These are phyloP conservation scores for Juglanconis oblonga DNA, from an alignment of 2,329 filamentous ascomycete genomes.

Conservation along the genomic window DNA sequence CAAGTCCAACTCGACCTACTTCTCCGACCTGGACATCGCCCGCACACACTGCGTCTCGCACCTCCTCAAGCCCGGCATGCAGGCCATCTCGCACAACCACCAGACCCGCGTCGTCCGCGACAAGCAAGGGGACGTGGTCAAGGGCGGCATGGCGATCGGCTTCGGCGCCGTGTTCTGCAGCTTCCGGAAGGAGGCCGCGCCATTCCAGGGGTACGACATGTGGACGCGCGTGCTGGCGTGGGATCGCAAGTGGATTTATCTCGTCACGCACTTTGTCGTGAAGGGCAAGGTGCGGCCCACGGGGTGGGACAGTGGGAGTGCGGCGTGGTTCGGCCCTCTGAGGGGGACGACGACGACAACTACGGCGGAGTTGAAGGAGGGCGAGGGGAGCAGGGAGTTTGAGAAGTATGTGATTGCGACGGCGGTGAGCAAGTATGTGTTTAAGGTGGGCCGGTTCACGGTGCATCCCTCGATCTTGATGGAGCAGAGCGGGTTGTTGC, in stretches of 20 bases:
- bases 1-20: constrained; percentile 66
- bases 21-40: constrained; percentile 78
- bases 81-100: constrained; percentile 47
- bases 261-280: constrained; percentile 71
- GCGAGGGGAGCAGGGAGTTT: constrained; percentile 39
- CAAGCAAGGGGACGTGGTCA: constrained; percentile 46
- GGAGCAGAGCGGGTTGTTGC: constrained; percentile 69
- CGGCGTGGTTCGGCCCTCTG: constrained; percentile 31
- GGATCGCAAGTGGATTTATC: constrained; percentile 81
- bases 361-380: constrained; percentile 36
- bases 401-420: constrained; percentile 68
- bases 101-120: constrained; percentile 49
- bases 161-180: constrained; percentile 71
- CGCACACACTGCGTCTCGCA: constrained; percentile 77
- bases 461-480: constrained; percentile 78
- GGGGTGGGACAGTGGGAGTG: constrained; percentile 49
- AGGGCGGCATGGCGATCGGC: constrained; percentile 58
- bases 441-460: constrained; percentile 78
- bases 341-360: constrained; percentile 34
- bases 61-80: constrained; percentile 59
- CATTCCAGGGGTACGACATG: constrained; percentile 69
- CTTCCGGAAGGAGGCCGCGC: constrained; percentile 71
- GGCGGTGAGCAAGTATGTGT: constrained; percentile 75
- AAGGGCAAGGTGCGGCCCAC: constrained; percentile 55
- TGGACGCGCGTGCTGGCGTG: constrained; percentile 68